Percentiles rank a stretch among this genome's conserved stretches.
Conservation (phyloP, 2,329 filamentous ascomycete species). For the Calonectria naviculata region DNA sequence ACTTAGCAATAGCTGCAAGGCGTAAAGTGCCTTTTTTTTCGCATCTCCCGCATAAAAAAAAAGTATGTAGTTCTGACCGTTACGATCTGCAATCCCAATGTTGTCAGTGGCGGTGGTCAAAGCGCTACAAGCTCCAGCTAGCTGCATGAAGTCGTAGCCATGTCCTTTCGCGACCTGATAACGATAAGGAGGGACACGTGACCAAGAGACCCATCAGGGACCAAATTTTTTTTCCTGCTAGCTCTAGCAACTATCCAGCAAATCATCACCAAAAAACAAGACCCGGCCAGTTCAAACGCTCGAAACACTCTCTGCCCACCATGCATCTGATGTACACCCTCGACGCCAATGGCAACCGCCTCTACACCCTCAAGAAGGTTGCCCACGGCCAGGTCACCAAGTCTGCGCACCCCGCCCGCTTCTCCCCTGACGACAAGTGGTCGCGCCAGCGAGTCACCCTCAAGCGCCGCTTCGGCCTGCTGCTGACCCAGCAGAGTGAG, state of each 20-base stretch:
- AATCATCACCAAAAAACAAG: conserved; percentile 17
- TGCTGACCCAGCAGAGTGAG: conserved; percentile 81
- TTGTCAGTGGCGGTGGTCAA: background rate
- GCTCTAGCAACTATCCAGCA: conserved; percentile 20
- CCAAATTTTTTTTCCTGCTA: conserved; percentile 26
- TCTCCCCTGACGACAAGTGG: conserved; percentile 99
- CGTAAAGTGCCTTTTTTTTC: too few species aligned
- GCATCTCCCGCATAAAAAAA: too few species aligned
- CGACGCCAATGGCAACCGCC: conserved; percentile 83
- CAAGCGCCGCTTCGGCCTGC: conserved; percentile 91
- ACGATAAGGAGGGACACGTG: conserved; percentile 22
- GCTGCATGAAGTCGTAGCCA: too few species aligned
- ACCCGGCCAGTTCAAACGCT: conserved; percentile 5
- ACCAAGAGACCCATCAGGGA: background rate
- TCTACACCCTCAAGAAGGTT: conserved; percentile 96
- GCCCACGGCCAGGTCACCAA: conserved; percentile 87
- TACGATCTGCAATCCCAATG: background rate
- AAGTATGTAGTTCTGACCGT: too few species aligned
- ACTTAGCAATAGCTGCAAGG: too few species aligned
- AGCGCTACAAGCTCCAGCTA: background rate
- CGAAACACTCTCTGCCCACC: conserved; percentile 25
- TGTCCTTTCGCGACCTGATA: conserved; percentile 8
- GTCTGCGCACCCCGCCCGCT: conserved; percentile 94
- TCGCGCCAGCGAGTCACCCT: conserved; percentile 94
- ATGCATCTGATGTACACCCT: conserved; percentile 86